Evolutionary conservation across 2,329 filamentous ascomycete genomes (phyloP), one percentile per base, ranked within the genome.

Genomic region (Coniochaeta sp.): DNA sequence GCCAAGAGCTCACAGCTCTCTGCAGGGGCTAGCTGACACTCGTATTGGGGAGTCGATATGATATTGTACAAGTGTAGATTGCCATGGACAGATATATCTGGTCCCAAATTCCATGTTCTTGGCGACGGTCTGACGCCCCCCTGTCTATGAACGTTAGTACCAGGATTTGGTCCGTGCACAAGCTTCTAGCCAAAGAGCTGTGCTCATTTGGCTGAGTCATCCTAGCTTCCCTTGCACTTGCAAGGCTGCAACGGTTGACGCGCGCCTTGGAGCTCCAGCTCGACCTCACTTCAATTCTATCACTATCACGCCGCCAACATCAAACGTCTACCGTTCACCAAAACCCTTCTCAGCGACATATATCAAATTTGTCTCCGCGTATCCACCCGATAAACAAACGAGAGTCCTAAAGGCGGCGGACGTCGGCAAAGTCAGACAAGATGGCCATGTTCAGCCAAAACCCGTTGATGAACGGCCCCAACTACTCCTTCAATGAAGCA

Each of bases 381-480:
- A 38, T 24, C 40, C 3, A 22, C 19, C 60, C 43, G 14, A 43
- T 58, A 61, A 24, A 62, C 24, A 52, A 28, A 52, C 28, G 28
- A 31, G 28, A 31, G 5, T 14, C 6, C 16, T 31, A 2, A 28
- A 17, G 12, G 47, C 26, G 14, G 56, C 52, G 59, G 58, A 57
- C 52, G 5, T 57, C 63, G 65, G 24, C 44, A 52, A 31, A 52
- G 22, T 6, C 22, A 28, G 31, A 67, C 71, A 79, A 68, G 60
- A 88, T 87, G 83, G 81, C 85, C 73, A 86, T 88, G 81, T 88
- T 88, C 77, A 87, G 84, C 76, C 85, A 88, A 75, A 88, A 88
- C 74, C 84, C 85, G 66, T 71, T 86, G 71, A 81, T 87, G 79
- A 86, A 88, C 73, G 85, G 85, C 65, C 84, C 86, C 71, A 87